Percentiles rank a stretch among this genome's conserved stretches.
Conservation (phyloP, 2,329 filamentous ascomycete genomes). For the Dothistroma septosporum region DNA sequence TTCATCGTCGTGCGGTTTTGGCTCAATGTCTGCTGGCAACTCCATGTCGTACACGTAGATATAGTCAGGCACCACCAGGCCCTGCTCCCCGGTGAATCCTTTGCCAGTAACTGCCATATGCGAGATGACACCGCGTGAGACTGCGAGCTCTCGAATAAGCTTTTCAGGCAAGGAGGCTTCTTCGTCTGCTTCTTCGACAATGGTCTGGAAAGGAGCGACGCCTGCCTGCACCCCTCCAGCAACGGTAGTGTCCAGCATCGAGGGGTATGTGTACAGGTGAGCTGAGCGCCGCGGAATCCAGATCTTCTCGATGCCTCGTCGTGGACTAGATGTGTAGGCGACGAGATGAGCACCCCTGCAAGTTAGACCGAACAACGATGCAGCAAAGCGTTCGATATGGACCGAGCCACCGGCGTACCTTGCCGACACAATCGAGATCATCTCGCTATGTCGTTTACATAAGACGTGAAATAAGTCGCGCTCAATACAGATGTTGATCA, state of each 20-base stretch:
- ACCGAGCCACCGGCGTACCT: constrained; percentile 56
- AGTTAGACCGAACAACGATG: constrained; percentile 67
- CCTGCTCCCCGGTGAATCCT: constrained; percentile 71
- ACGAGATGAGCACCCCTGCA: constrained; percentile 77
- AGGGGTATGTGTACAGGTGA: constrained; percentile 77
- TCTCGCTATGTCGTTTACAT: constrained; percentile 70
- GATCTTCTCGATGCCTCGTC: constrained; percentile 47
- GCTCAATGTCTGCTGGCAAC: constrained; percentile 62
- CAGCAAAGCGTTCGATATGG: constrained; percentile 68
- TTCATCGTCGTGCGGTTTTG: constrained; percentile 78
- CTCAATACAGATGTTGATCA: constrained; percentile 51
- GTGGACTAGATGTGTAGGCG: constrained; percentile 55
- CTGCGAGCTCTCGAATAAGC: constrained; percentile 58
- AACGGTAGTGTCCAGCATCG: constrained; percentile 89
- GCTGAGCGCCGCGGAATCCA: constrained; percentile 76
- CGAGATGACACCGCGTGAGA: constrained; percentile 64
- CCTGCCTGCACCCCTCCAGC: constrained; percentile 77
- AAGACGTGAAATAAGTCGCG: constrained; percentile 66
- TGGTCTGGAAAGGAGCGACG: constrained; percentile 74
- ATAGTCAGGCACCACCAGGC: constrained; percentile 79
- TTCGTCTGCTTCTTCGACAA: constrained; percentile 81
- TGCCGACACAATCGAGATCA: constrained; percentile 68
- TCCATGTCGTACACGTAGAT: constrained; percentile 88
- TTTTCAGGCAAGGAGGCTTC: constrained; percentile 74
- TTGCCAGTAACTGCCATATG: constrained; percentile 77